A percentile compares a stretch with the other conserved stretches of the same genome.
Conservation (phyloP, 2,329 filamentous ascomycete species). For the Botrytis sinoallii region DNA sequence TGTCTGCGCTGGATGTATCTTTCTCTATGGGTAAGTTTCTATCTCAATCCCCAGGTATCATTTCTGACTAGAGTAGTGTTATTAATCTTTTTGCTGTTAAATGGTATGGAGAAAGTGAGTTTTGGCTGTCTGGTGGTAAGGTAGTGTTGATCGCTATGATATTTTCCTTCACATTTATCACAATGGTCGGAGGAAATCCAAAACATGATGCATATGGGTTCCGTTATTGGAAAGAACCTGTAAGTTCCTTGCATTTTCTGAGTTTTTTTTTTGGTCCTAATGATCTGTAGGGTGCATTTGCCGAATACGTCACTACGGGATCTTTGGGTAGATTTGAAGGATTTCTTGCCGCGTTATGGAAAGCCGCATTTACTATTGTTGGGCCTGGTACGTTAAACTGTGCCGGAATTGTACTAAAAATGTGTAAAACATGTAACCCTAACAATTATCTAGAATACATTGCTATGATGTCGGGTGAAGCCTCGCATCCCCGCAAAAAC, state of each 20-base stretch:
- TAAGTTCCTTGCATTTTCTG: neutral
- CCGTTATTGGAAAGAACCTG: slow-evolving; percentile 59
- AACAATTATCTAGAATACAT: slow-evolving; percentile 46
- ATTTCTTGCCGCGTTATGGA: slow-evolving; percentile 53
- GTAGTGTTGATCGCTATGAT: slow-evolving; percentile 47
- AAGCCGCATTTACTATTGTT: slow-evolving; percentile 44
- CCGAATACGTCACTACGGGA: slow-evolving; percentile 56
- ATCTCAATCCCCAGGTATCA: neutral
- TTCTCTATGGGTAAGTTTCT: slow-evolving; percentile 48
- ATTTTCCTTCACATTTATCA: slow-evolving; percentile 68
- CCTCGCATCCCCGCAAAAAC: slow-evolving; percentile 58
- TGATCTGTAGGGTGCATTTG: slow-evolving; percentile 55
- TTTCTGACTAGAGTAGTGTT: slow-evolving; percentile 37
- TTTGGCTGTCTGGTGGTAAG: slow-evolving; percentile 52
- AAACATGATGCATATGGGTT: slow-evolving; percentile 67
- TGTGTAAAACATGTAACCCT: neutral
- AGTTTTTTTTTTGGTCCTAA: neutral
- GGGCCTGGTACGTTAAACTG: slow-evolving; percentile 44
- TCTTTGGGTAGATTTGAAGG: slow-evolving; percentile 68
- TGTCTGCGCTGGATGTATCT: slow-evolving; percentile 40
- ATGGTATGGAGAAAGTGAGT: slow-evolving; percentile 70
- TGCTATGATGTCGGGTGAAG: slow-evolving; percentile 66
- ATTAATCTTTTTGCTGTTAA: slow-evolving; percentile 65
- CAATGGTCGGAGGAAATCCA: slow-evolving; percentile 70
- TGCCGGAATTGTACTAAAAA: slow-evolving; percentile 39